These are phyloP conservation scores for Heimioporus sp. DNA, from an alignment of 768 basidiomycete genomes.

Conservation along the genomic window DNA sequence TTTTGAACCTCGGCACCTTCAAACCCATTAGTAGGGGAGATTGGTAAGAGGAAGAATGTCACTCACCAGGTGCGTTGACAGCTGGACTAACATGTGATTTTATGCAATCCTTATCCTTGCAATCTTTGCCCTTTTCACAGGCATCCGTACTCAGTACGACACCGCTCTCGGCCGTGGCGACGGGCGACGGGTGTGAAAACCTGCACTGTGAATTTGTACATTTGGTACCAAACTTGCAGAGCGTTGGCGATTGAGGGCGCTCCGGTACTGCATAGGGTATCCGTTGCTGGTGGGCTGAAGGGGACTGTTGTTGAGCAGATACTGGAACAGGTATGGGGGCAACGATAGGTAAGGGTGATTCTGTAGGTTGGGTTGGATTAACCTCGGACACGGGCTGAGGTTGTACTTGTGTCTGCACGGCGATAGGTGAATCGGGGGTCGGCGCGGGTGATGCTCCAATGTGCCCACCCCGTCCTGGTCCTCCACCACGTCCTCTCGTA, in stretches of 20 bases:
- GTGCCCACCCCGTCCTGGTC: conserved; percentile 43
- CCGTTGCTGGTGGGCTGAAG: conserved; percentile 27
- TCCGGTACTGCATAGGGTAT: conserved; percentile 62
- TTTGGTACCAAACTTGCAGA: conserved; percentile 92
- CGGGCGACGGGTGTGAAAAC: conserved; percentile 95
- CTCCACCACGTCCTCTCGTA: conserved; percentile 45
- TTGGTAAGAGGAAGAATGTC: neutral
- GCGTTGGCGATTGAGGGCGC: conserved; percentile 80
- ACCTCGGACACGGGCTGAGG: conserved; percentile 16
- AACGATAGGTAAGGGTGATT: conserved; percentile 15
- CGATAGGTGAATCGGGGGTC: conserved; percentile 15
- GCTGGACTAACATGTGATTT: conserved; percentile 92
- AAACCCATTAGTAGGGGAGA: conserved; percentile 5
- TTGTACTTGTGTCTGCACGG: conserved; percentile 20
- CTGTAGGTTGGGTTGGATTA: conserved; percentile 4
- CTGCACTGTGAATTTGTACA: conserved; percentile 89
- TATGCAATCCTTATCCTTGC: conserved; percentile 92
- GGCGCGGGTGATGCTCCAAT: conserved; percentile 23
- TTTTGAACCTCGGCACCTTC: conserved; percentile 32
- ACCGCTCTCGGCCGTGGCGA: conserved; percentile 92
- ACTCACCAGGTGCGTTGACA: conserved; percentile 58
- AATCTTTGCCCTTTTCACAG: conserved; percentile 85
- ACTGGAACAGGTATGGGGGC: conserved; percentile 28
- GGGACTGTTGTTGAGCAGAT: conserved; percentile 15
- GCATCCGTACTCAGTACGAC: conserved; percentile 92